phyloP scores from a whole-genome alignment of 164 flowering plant genomes.

The Sedum album region DNA sequence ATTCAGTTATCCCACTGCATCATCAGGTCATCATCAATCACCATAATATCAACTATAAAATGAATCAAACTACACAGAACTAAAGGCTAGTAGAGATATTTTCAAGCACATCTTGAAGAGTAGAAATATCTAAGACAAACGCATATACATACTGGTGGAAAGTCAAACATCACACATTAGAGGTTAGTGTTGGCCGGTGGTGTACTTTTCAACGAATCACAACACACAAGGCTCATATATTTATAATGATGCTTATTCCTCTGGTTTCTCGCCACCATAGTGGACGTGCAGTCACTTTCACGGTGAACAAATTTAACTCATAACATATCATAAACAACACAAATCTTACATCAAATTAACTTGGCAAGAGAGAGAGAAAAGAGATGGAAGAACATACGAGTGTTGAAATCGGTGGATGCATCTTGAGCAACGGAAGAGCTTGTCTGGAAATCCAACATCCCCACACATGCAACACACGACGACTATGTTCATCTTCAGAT shows the following conservation, averaged over 20 bases:
- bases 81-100: not conserved
- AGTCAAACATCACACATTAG: slow-evolving; percentile 8
- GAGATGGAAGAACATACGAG: slow-evolving; percentile 42
- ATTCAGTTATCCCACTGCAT: not conserved
- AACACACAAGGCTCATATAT: not conserved
- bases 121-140: not conserved
- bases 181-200: slow-evolving; percentile 5
- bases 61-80: not conserved
- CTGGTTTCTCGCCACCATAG: not conserved
- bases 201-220: slow-evolving; percentile 3
- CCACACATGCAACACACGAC: slow-evolving; percentile 99
- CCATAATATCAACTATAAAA: not conserved
- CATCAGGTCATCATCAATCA: not conserved
- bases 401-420: slow-evolving; percentile 81
- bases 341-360: not conserved
- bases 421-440: slow-evolving; percentile 82
- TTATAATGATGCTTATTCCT: not conserved
- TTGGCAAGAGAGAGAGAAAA: not conserved
- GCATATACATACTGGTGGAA: not conserved
- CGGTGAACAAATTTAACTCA: not conserved
- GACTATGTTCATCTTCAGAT: slow-evolving; percentile 37
- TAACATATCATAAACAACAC: not conserved
- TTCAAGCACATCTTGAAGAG: not conserved
- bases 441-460: slow-evolving; percentile 86
- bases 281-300: not conserved